These are phyloP conservation scores for Penicillium pulvis DNA, from an alignment of 495 filamentous ascomycete genomes.

Conservation along the genomic window DNA sequence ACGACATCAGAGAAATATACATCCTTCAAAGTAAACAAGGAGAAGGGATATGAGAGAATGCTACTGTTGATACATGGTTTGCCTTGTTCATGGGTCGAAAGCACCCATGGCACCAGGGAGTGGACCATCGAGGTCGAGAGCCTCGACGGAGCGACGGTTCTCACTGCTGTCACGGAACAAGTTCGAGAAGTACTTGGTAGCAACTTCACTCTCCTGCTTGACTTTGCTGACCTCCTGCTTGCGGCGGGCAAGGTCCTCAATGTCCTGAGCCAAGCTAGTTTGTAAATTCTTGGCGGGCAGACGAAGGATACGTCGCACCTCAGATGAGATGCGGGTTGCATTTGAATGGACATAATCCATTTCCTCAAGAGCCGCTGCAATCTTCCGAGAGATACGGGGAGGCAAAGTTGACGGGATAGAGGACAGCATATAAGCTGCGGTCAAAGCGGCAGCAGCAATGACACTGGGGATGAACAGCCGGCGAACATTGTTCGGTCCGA, in stretches of 20 bases:
- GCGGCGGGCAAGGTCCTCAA: slow-evolving; percentile 76
- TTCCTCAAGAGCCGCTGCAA: slow-evolving; percentile 70
- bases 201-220: slow-evolving; percentile 71
- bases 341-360: slow-evolving; percentile 95
- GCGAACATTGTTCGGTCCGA: slow-evolving; percentile 83
- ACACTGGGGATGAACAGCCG: slow-evolving; percentile 80
- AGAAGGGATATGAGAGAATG: slow-evolving; percentile 3
- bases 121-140: slow-evolving; percentile 75
- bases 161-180: slow-evolving; percentile 74
- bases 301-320: slow-evolving; percentile 84
- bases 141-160: slow-evolving; percentile 70
- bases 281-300: slow-evolving; percentile 81
- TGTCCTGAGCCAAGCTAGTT: slow-evolving; percentile 73
- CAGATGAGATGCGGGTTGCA: slow-evolving; percentile 74
- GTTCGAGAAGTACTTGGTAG: slow-evolving; percentile 85
- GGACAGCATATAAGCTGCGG: slow-evolving; percentile 74
- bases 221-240: slow-evolving; percentile 79
- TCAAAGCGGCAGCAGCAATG: slow-evolving; percentile 68
- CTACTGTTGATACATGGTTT: slow-evolving; percentile 24
- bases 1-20: slow-evolving; percentile 14
- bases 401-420: slow-evolving; percentile 89
- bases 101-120: slow-evolving; percentile 44
- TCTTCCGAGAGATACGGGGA: slow-evolving; percentile 80
- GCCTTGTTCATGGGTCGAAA: slow-evolving; percentile 22
- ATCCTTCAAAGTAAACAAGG: slow-evolving; percentile 8